phyloP scores from a whole-genome alignment of 495 filamentous ascomycete species.

The Ramalina intermedia region DNA sequence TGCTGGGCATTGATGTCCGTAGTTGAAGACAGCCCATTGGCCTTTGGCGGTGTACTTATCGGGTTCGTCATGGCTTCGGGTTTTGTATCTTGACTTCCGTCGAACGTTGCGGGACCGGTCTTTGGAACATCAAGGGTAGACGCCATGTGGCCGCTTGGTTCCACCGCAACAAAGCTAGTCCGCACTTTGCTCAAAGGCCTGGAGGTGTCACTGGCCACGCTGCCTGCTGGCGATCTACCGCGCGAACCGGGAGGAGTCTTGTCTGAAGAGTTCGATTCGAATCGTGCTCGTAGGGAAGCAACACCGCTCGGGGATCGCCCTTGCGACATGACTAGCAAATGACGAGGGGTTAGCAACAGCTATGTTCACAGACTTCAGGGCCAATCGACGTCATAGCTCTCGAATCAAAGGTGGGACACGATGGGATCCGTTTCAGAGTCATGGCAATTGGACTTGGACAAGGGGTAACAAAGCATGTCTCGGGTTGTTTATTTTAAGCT shows the following conservation, averaged over 20 bases:
- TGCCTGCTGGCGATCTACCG: slow-evolving; percentile 52
- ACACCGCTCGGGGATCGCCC: slow-evolving; percentile 39
- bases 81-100: not conserved
- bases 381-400: no score
- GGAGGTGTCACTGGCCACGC: slow-evolving; percentile 18
- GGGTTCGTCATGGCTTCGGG: not conserved
- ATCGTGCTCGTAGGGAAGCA: slow-evolving; percentile 72
- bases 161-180: slow-evolving; percentile 72
- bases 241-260: slow-evolving; percentile 50
- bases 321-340: slow-evolving; percentile 29
- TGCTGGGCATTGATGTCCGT: not conserved
- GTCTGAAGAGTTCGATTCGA: slow-evolving; percentile 43
- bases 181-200: slow-evolving; percentile 64
- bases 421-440: not conserved
- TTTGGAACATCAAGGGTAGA: not conserved
- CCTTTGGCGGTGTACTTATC: slow-evolving; percentile 1
- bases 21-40: not conserved
- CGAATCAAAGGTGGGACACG: no score
- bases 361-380: not conserved
- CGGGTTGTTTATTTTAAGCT: no score
- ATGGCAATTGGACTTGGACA: no score
- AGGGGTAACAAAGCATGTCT: no score
- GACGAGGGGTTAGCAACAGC: slow-evolving; percentile 4
- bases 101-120: not conserved
- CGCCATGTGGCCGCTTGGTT: slow-evolving; percentile 32